These are phyloP conservation scores for Globisporangium irregulare DNA, from an alignment of 352 stramenopile genomes.

Conservation along the genomic window DNA sequence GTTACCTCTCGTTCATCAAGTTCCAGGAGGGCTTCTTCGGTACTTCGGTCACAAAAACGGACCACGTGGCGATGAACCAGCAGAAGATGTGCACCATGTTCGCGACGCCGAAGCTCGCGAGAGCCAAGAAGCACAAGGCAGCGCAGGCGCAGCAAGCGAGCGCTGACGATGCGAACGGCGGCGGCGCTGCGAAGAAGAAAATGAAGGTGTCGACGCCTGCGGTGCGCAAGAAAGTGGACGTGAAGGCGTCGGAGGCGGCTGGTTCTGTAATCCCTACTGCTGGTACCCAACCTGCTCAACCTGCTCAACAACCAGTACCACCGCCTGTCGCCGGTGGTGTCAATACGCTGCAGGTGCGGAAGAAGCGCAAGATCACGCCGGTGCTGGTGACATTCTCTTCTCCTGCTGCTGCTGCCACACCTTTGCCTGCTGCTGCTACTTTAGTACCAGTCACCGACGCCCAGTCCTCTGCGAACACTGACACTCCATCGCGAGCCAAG, in stretches of 20 bases:
- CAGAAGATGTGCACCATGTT: slow-evolving; percentile 59
- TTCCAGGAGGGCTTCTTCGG: slow-evolving; percentile 90
- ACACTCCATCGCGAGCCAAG: not conserved
- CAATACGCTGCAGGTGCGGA: slow-evolving; percentile 76
- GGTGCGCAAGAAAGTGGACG: slow-evolving; percentile 19
- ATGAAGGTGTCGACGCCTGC: slow-evolving; percentile 17
- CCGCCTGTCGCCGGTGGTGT: slow-evolving; percentile 21
- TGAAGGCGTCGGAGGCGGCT: not conserved
- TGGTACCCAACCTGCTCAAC: not conserved
- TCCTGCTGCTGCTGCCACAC: not conserved
- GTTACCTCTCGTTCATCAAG: slow-evolving; percentile 93
- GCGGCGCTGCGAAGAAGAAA: slow-evolving; percentile 28
- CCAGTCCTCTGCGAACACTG: not conserved
- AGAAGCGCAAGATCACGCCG: slow-evolving; percentile 78
- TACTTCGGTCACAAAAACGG: slow-evolving; percentile 26
- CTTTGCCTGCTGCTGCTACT: not conserved
- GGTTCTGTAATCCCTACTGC: not conserved
- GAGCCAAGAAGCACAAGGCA: slow-evolving; percentile 48
- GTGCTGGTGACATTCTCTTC: slow-evolving; percentile 25
- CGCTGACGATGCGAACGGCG: slow-evolving; percentile 5
- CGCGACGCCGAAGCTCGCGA: slow-evolving; percentile 49
- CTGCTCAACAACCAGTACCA: slow-evolving; percentile 12
- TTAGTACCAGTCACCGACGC: too few relatives aligned
- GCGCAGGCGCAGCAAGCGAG: not conserved
- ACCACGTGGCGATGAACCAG: slow-evolving; percentile 44